Evolutionary conservation across 495 filamentous ascomycete species (phyloP).

Genomic region (Neurospora terricola): DNA sequence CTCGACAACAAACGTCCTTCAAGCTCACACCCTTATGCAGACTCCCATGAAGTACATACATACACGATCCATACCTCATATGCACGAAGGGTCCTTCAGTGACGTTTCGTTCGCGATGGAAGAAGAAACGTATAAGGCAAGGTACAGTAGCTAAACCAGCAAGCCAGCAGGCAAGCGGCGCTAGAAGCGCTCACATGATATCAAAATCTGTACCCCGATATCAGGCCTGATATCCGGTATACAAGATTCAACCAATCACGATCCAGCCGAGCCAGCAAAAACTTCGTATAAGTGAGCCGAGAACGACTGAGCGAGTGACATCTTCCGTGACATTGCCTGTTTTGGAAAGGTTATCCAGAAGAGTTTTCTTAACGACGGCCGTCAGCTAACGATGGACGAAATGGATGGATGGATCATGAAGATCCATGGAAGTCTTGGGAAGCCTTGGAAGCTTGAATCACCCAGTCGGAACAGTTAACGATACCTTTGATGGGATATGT

Average conservation of each 20-base stretch:
- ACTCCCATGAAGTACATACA: too few relatives aligned
- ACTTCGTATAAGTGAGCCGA: neutral
- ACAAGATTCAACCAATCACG: neutral
- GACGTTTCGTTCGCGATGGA: neutral
- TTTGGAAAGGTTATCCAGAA: neutral
- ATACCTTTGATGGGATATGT: neutral
- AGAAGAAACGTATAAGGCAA: neutral
- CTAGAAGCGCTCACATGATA: neutral
- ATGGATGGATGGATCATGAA: neutral
- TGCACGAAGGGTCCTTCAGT: neutral
- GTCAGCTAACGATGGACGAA: too few relatives aligned
- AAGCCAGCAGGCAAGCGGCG: neutral
- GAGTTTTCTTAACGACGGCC: neutral
- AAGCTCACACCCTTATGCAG: too few relatives aligned
- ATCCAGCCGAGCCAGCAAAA: neutral
- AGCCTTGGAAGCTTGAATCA: neutral
- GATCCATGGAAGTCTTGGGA: neutral
- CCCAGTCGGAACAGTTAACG: neutral
- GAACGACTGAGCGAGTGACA: neutral
- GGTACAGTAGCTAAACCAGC: neutral
- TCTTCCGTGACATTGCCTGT: neutral
- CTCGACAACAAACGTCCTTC: too few relatives aligned
- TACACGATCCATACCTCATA: too few relatives aligned
- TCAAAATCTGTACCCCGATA: neutral
- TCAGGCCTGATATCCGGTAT: neutral